Evolutionary conservation across 2,329 filamentous ascomycete species (phyloP).

Genomic region (Trichoderma asperellum): DNA sequence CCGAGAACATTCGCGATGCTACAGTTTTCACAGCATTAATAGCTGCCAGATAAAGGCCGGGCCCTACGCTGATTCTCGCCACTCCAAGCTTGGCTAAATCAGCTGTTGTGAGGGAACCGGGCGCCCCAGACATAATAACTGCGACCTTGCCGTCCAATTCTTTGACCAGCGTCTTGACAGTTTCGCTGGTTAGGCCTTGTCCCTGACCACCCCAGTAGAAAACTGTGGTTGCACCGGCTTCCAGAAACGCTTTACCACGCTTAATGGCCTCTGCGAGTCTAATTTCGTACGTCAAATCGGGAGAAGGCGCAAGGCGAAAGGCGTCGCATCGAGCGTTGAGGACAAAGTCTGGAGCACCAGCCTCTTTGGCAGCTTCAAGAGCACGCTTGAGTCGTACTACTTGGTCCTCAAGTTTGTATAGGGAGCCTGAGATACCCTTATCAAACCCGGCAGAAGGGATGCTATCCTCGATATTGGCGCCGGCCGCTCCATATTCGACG

Average conservation of each 20-base stretch:
- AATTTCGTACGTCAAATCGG: conserved; percentile 39
- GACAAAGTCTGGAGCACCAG: conserved; percentile 58
- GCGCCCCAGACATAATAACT: conserved; percentile 47
- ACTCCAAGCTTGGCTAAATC: conserved; percentile 55
- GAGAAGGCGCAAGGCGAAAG: conserved; percentile 43
- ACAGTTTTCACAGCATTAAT: conserved; percentile 45
- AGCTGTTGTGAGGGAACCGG: conserved; percentile 47
- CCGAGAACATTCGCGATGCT: conserved; percentile 40
- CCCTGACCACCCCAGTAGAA: conserved; percentile 62
- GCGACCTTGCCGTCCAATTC: conserved; percentile 55
- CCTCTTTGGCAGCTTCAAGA: conserved; percentile 48
- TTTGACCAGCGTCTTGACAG: conserved; percentile 52
- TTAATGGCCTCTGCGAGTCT: conserved; percentile 53
- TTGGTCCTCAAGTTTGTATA: conserved; percentile 50
- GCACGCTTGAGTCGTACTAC: conserved; percentile 50
- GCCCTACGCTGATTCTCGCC: conserved; percentile 59
- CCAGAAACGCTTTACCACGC: conserved; percentile 60
- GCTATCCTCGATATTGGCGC: conserved; percentile 63
- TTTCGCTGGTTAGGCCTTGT: conserved; percentile 49
- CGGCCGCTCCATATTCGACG: conserved; percentile 57
- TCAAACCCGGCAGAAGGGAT: conserved; percentile 43
- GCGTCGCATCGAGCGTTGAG: conserved; percentile 63
- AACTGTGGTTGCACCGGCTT: conserved; percentile 60
- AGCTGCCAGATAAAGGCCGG: conserved; percentile 49
- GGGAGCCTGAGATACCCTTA: conserved; percentile 39